A percentile compares a stretch with the other conserved stretches of the same genome.
Evolutionary conservation across 495 filamentous ascomycete species (phyloP).

Genomic region (Penicillium soppii): DNA sequence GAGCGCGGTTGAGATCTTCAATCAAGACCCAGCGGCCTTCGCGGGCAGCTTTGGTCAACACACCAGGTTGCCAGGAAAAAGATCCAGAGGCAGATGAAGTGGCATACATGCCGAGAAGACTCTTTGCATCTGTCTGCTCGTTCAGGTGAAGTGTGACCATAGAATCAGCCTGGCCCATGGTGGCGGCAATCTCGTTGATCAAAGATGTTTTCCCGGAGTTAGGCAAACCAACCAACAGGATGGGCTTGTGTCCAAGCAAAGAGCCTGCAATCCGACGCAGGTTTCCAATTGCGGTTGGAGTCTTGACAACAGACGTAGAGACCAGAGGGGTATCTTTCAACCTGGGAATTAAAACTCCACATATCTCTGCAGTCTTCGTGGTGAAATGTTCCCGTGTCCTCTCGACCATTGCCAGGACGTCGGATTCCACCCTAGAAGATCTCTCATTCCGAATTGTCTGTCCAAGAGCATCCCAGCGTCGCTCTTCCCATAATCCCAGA

Average conservation of each 20-base stretch:
- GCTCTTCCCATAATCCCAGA: constrained; percentile 76
- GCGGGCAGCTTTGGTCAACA: constrained; percentile 86
- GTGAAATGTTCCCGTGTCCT: constrained; percentile 46
- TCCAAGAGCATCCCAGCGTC: constrained; percentile 38
- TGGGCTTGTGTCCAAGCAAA: constrained; percentile 62
- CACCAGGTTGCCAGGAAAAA: constrained; percentile 90
- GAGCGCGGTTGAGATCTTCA: constrained; percentile 93
- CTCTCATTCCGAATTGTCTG: constrained; percentile 22
- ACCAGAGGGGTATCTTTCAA: constrained; percentile 45
- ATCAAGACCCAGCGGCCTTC: constrained; percentile 96
- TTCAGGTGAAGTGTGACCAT: constrained; percentile 94
- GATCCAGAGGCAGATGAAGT: constrained; percentile 80
- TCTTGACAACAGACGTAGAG: constrained; percentile 63
- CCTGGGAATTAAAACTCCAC: constrained; percentile 66
- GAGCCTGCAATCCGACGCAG: constrained; percentile 63
- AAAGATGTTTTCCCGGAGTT: constrained; percentile 89
- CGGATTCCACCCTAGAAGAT: constrained; percentile 18
- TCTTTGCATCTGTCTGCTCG: constrained; percentile 95
- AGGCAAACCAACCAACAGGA: constrained; percentile 78
- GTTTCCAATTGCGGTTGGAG: constrained; percentile 68
- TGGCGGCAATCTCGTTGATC: constrained; percentile 77
- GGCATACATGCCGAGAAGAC: constrained; percentile 89
- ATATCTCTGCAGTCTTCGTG: constrained; percentile 52
- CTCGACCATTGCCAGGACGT: constrained; percentile 30
- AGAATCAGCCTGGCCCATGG: constrained; percentile 66